Evolutionary conservation across 495 filamentous ascomycete species (phyloP).

Genomic region (Penicillium maclennaniae): DNA sequence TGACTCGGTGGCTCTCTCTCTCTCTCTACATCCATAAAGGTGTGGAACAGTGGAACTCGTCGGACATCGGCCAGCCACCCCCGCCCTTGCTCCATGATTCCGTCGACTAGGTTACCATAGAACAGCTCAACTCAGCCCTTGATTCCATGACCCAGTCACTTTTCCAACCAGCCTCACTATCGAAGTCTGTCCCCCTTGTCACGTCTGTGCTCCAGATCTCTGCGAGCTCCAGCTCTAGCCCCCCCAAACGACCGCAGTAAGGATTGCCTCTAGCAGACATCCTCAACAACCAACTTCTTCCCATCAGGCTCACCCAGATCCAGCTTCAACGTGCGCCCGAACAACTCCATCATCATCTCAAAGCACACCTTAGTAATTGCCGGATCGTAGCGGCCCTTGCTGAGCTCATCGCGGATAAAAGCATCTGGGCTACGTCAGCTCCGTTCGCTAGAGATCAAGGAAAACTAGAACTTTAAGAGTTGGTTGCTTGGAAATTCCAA

Average conservation of each 20-base stretch:
- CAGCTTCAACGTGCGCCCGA: slow-evolving; percentile 70
- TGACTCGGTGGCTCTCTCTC: too few relatives aligned
- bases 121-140: neutral
- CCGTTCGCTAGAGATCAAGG: neutral
- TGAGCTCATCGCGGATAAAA: slow-evolving; percentile 93
- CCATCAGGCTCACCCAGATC: slow-evolving; percentile 64
- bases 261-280: slow-evolving; percentile 46
- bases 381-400: slow-evolving; percentile 90
- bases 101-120: neutral
- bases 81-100: slow-evolving; percentile 1
- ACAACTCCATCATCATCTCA: slow-evolving; percentile 84
- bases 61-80: slow-evolving; percentile 3
- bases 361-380: slow-evolving; percentile 86
- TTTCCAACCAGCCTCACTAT: slow-evolving; percentile 1
- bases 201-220: neutral
- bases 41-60: too few relatives aligned
- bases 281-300: slow-evolving; percentile 49
- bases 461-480: neutral
- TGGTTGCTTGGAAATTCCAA: neutral
- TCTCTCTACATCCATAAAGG: too few relatives aligned
- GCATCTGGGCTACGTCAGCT: slow-evolving; percentile 49
- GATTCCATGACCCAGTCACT: neutral
- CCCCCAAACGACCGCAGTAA: neutral
- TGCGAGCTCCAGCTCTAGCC: neutral
- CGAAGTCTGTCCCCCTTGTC: neutral